Conservation (phyloP, 1,139 yeast species). For the Diutina scorzettiae region DNA sequence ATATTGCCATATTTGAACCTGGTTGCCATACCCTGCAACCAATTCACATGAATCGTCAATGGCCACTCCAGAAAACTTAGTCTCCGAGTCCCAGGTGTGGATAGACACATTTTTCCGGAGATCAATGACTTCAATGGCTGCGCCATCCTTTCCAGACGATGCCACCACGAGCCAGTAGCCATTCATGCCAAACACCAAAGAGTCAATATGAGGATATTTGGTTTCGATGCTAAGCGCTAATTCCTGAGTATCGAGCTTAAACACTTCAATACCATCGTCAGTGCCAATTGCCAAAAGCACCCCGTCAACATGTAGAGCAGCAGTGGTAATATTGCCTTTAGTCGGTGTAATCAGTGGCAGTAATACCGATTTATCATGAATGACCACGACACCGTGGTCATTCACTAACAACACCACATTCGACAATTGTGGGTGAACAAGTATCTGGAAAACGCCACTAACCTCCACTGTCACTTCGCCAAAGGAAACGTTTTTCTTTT, state of each 20-base stretch:
- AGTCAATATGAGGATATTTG: constrained; percentile 17
- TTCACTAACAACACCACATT: neutral
- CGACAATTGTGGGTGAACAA: neutral
- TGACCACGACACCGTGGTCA: neutral
- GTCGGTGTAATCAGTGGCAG: neutral
- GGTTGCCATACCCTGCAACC: neutral
- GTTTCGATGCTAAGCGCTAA: constrained; percentile 26
- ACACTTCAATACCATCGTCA: constrained; percentile 26
- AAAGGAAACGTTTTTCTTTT: neutral
- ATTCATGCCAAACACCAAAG: constrained; percentile 46
- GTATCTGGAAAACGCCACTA: neutral
- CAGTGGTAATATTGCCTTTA: constrained; percentile 13
- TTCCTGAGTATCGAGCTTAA: constrained; percentile 29
- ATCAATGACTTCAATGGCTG: constrained; percentile 40
- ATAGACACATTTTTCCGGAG: constrained; percentile 33
- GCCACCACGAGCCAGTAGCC: constrained; percentile 51
- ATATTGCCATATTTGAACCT: neutral
- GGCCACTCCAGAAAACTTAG: neutral
- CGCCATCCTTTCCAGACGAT: constrained; percentile 10
- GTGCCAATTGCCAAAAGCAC: constrained; percentile 41
- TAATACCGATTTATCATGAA: neutral
- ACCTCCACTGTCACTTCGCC: neutral
- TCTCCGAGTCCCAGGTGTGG: constrained; percentile 13
- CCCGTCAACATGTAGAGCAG: constrained; percentile 57
- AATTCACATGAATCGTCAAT: constrained; percentile 1